These are phyloP conservation scores for Tricholoma sp. DNA, from an alignment of 768 basidiomycete species.

Conservation along the genomic window DNA sequence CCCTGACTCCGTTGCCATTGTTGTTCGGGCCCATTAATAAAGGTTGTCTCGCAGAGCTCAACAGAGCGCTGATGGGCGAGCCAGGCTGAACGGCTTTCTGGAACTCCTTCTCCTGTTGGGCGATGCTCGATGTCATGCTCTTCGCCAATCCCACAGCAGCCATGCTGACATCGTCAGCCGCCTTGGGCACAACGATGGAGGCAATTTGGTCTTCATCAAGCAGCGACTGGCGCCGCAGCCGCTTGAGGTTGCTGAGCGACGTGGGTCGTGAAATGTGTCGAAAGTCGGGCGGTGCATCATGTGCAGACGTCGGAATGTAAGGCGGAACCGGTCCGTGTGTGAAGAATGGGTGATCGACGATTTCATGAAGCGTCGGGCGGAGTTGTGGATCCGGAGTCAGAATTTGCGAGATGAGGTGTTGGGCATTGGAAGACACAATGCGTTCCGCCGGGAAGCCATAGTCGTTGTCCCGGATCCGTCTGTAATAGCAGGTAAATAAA, in stretches of 20 bases:
- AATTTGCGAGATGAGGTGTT: constrained; percentile 77
- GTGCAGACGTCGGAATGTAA: constrained; percentile 75
- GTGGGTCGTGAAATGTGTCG: constrained; percentile 54
- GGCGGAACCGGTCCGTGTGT: constrained; percentile 73
- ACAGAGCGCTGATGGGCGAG: constrained; percentile 86
- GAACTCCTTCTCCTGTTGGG: constrained; percentile 94
- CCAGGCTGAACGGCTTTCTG: constrained; percentile 93
- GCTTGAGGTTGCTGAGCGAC: constrained; percentile 65
- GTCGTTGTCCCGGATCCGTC: constrained; percentile 89
- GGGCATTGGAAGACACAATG: constrained; percentile 62
- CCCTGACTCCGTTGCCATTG: constrained; percentile 21
- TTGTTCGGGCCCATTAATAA: constrained; percentile 57
- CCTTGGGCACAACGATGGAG: constrained; percentile 37
- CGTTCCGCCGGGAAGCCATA: constrained; percentile 88
- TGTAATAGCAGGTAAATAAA: constrained; percentile 22
- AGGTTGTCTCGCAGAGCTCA: constrained; percentile 86
- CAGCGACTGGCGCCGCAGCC: constrained; percentile 55
- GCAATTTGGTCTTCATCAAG: constrained; percentile 59
- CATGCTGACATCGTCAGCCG: constrained; percentile 9
- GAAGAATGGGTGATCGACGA: constrained; percentile 85
- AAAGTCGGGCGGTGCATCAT: constrained; percentile 74
- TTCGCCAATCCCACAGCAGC: constrained; percentile 23
- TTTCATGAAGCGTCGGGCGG: constrained; percentile 80
- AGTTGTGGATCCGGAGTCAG: constrained; percentile 79
- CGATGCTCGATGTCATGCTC: constrained; percentile 56